These are phyloP conservation scores for Raphanus sativus DNA, from an alignment of 345 rosid species.

Conservation along the genomic window DNA sequence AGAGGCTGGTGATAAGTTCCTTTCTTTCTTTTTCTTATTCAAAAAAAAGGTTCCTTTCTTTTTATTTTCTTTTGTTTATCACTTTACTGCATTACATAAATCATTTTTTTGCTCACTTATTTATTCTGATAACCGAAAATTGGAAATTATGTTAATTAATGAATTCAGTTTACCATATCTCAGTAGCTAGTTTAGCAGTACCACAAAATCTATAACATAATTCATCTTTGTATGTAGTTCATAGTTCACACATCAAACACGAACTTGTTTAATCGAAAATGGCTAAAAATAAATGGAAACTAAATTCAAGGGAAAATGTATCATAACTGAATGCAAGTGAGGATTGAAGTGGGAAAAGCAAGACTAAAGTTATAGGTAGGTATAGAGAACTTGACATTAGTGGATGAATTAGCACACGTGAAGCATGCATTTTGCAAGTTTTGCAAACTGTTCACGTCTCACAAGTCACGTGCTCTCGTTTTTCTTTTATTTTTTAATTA, in stretches of 20 bases:
- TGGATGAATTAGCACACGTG: constrained; percentile 31
- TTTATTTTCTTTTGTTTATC: not conserved
- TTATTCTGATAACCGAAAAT: not conserved
- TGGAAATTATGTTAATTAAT: not conserved
- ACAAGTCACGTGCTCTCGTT: constrained; percentile 23
- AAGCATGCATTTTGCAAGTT: constrained; percentile 27
- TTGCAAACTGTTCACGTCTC: constrained; percentile 4
- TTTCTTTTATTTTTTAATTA: not conserved
- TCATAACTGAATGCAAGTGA: not conserved
- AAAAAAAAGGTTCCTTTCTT: not conserved
- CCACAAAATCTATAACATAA: not conserved
- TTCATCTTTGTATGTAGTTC: not conserved
- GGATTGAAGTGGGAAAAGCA: constrained; percentile 8
- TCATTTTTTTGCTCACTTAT: not conserved
- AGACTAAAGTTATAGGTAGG: constrained; percentile 20
- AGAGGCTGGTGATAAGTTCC: constrained; percentile 5
- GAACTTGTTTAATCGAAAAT: not conserved
- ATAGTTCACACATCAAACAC: not conserved
- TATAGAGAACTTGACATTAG: constrained; percentile 15
- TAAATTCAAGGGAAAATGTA: not conserved
- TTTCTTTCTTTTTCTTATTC: not conserved
- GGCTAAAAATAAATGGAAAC: not conserved
- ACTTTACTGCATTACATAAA: not conserved
- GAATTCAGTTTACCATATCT: not conserved
- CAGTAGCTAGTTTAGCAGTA: not conserved